Evolutionary conservation across 306 rosid species (phyloP), one percentile per base, ranked within the genome.

Genomic region (Gastrolobium villosum): DNA sequence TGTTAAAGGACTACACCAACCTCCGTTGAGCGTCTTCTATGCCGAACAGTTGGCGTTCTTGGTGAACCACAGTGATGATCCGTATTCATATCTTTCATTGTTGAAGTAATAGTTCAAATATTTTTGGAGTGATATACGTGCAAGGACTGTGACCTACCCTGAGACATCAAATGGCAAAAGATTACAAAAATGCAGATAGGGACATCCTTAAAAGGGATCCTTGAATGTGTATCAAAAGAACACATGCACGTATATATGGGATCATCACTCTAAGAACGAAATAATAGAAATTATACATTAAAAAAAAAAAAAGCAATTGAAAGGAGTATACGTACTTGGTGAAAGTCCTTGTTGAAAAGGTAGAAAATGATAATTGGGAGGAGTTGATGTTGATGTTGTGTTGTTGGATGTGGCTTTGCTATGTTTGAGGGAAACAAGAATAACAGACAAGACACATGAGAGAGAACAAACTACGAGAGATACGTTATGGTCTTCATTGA

Each of bases 11-110:
- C 2, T 41, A 3, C n/a, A 76, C 83, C n/a, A 82, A 89, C 96
- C 93, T 92, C 96, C 71, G 77, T 85, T 64, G 96, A 82, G 74
- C 91, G 93, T 78, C 76, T 79, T 69, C 94, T 87, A 45, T 75
- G 86, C 57, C 97, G 83, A 57, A 76, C 31, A 70, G 36, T 54
- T 15, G 96, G 87, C 2, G 89, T 70, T 66, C 78, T 53, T 30
- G 93, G 90, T 13, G 84, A 69, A 56, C 79, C 69, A 8, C 75
- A 37, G 60, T 30, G 56, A 48, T 79, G 63, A 86, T 86, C 92
- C 63, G 45, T 84, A 40, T 84, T 85, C 85, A 81, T 84, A 59
- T 71, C 85, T 82, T 62, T 82, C 72, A 72, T 52, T 37, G 73
- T 59, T 74, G 82, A 26, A 44, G 55, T 75, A 65, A 53, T n/a